Percentiles rank a stretch among this genome's conserved stretches.
phyloP scores from a whole-genome alignment of 108 stramenopile species.

The Pinguiococcus pyrenoidosus region DNA sequence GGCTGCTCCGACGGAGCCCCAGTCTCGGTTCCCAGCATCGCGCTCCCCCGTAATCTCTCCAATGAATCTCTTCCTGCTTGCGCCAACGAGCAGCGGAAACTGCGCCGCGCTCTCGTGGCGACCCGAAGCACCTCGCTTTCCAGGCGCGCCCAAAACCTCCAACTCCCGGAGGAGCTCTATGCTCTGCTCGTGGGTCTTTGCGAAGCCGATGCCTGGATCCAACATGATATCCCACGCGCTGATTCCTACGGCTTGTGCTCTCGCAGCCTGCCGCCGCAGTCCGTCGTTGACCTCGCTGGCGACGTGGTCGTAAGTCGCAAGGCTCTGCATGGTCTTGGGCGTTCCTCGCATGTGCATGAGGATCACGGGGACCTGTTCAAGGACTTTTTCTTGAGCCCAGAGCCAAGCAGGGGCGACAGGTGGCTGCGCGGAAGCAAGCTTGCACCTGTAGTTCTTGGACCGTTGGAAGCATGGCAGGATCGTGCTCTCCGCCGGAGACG shows the following conservation, averaged over 20 bases:
- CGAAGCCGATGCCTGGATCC: slow-evolving; percentile 94
- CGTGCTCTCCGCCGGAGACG: slow-evolving; percentile 77
- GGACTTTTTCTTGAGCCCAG: too few relatives aligned
- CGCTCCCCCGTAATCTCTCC: slow-evolving; percentile 35
- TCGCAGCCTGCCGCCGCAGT: slow-evolving; percentile 43
- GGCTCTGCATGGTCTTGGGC: slow-evolving; percentile 68
- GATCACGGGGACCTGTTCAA: slow-evolving; percentile 70
- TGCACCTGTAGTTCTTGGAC: slow-evolving; percentile 51
- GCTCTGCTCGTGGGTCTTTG: slow-evolving; percentile 46
- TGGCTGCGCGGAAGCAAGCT: too few relatives aligned
- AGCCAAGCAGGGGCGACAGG: too few relatives aligned
- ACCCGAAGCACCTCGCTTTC: too few relatives aligned
- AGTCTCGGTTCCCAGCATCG: slow-evolving; percentile 55
- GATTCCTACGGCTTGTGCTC: slow-evolving; percentile 59
- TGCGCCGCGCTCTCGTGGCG: slow-evolving; percentile 21
- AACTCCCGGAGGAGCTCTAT: slow-evolving; percentile 52
- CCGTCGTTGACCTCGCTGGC: slow-evolving; percentile 50
- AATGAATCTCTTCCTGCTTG: slow-evolving; percentile 84
- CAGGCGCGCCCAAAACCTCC: too few relatives aligned
- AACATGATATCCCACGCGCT: slow-evolving; percentile 68
- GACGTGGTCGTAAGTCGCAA: slow-evolving; percentile 58
- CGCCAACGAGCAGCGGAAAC: slow-evolving; percentile 66
- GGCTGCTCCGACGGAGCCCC: slow-evolving; percentile 62
- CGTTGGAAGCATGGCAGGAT: slow-evolving; percentile 63
- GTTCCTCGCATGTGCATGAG: slow-evolving; percentile 92